Base-by-base conservation (phyloP, 495 filamentous ascomycete genomes). In the Evernia prunastri region DNA sequence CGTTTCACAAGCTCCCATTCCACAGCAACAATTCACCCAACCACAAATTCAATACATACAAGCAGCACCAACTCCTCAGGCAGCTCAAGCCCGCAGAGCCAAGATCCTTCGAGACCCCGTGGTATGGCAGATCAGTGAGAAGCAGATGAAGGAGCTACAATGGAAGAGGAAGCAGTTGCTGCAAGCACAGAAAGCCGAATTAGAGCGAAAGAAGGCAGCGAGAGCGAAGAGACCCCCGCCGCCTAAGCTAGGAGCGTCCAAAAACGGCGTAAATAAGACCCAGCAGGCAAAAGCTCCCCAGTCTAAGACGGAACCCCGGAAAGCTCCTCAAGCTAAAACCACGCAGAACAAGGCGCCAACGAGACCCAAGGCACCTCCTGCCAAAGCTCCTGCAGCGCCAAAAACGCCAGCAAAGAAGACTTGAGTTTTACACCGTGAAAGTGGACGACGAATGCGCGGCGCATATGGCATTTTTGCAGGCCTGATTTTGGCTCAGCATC, bases 41-140 rank as follows among this genome's bases (percentile, higher is more conserved):
- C 66, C 62, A 29, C 66, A 68, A 65, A 68, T 68, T 25, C 56
- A 68, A 65, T 68, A 68, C 49, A 68, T 68, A 43, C 45, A 65
- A 56, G 66, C 66, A 35, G 67, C 67, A 62, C 63, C 67, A 47
- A 66, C 67, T 20, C 63, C 63, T 1, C 63, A 66, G 45, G 67
- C 67, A 53, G 57, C 60, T 35, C 56, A 66, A 49, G 67, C 67
- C 1, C 67, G 67, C 36, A 63, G 53, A 51, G 63, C 59, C 4
- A 68, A 68, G 59, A 59, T 68, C 35, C 59, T 68, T 15, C 42
- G 40, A 39, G 35, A 66, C 11, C 67, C 63, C 17, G 67, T 69
- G 33, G 67, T 69, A 60, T 69, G 67, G 67, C 67, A 66, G 36
- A 66, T 69, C 37, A 59, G 53, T 43, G 67, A 69, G 56, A 57